Percentiles rank a stretch among this genome's conserved stretches.
phyloP scores from a whole-genome alignment of 306 rosid species.

The Prunus mongolica region DNA sequence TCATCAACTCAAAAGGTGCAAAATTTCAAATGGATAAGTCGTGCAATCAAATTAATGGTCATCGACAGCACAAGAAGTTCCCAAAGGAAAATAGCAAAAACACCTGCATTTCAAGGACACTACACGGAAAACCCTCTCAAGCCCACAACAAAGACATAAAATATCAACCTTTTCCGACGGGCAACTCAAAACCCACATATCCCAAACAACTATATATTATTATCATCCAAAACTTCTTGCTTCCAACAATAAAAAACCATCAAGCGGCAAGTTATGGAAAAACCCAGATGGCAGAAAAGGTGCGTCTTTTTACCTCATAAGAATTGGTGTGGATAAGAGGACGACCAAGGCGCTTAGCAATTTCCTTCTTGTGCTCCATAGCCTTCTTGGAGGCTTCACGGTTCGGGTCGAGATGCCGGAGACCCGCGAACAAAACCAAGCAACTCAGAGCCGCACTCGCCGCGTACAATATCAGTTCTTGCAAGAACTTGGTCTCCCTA shows the following conservation, averaged over 20 bases:
- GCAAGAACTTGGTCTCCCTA: slow-evolving; percentile 66
- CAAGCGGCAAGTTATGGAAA: not conserved
- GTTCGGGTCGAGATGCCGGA: slow-evolving; percentile 82
- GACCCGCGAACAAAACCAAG: slow-evolving; percentile 68
- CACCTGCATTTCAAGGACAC: not conserved
- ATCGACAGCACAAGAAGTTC: not conserved
- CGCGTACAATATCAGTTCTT: slow-evolving; percentile 73
- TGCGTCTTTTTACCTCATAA: slow-evolving; percentile 54
- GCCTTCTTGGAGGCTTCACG: slow-evolving; percentile 87
- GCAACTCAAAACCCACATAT: not conserved
- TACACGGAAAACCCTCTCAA: not conserved
- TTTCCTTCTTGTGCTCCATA: slow-evolving; percentile 85
- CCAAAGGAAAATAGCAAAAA: not conserved
- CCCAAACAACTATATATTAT: not conserved
- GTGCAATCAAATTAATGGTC: not conserved
- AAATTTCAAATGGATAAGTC: not conserved
- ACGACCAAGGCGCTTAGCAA: slow-evolving; percentile 91
- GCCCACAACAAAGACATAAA: not conserved
- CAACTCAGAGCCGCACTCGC: slow-evolving; percentile 95
- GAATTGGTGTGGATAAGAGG: slow-evolving; percentile 88
- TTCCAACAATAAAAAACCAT: not conserved
- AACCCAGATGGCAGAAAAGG: not conserved
- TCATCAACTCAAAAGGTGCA: not conserved
- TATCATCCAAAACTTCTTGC: not conserved
- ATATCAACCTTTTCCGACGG: not conserved